Evolutionary conservation across 2,329 filamentous ascomycete genomes (phyloP), one percentile per base, ranked within the genome.

Genomic region (Ophiostoma montium): DNA sequence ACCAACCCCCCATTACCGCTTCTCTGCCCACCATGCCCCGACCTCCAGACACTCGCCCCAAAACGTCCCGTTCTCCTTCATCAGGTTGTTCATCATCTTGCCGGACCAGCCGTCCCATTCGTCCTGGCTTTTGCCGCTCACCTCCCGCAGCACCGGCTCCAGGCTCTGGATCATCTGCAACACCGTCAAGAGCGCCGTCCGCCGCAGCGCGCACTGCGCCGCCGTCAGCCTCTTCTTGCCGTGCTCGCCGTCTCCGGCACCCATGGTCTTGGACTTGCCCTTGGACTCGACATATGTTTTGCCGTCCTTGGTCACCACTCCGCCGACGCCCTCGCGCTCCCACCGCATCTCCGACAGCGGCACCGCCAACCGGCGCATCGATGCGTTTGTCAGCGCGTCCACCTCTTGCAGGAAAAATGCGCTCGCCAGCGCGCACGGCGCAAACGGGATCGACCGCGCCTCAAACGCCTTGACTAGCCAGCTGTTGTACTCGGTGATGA

Each of bases 81-180:
- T 74, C 59, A 95, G 65, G 63, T 92, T 84, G 43, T 78, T 76
- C 74, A 87, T 90, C 83, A 95, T 86, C 64, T 82, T 86, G 36
- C 82, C 80, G 67, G 85, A 79, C 89, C 89, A 95, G 38, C 79
- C 72, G 62, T 94, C 85, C 88, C 88, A 95, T 66, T 95, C 89
- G 57, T 94, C 87, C 60, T 85, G 79, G 58, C 83, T 86, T 70
- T 94, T 94, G 13, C 83, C 84, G 59, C 84, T 94, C 42, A 80
- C 78, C 58, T 94, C 84, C 57, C 84, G 78, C 57, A 95, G 68
- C 51, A 92, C 67, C 5, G 86, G 86, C 64, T 95, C 89, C 58
- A 95, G 68, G 54, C 82, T 83, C 61, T 92, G 86, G 48, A 94
- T 86, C 72, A 87, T 76, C 61, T 89, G 84, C 47, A 94, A 77